These are phyloP conservation scores for Sugiyamaella floridensis DNA, from an alignment of 805 yeast species.

Conservation along the genomic window DNA sequence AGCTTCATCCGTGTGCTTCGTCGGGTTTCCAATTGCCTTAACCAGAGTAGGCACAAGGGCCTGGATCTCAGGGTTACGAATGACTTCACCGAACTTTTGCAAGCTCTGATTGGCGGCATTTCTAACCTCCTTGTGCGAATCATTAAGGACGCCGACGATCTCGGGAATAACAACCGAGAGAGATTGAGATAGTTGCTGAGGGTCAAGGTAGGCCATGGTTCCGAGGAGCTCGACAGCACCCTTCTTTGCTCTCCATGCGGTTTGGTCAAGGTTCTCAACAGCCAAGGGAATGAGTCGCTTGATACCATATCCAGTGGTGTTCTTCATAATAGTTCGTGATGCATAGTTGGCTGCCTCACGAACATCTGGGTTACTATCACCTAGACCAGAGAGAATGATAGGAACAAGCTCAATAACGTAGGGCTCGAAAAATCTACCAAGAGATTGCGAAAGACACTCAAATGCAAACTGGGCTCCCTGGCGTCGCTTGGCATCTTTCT, in stretches of 20 bases:
- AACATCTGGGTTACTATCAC: slow-evolving; percentile 79
- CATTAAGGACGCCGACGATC: slow-evolving; percentile 89
- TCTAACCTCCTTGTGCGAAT: slow-evolving; percentile 93
- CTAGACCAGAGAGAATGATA: slow-evolving; percentile 67
- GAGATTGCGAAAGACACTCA: slow-evolving; percentile 70
- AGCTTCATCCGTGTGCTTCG: slow-evolving; percentile 81
- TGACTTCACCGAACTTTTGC: slow-evolving; percentile 92
- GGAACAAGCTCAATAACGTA: slow-evolving; percentile 87
- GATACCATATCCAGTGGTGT: slow-evolving; percentile 88
- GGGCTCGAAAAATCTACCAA: slow-evolving; percentile 84
- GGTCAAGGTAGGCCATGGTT: slow-evolving; percentile 96
- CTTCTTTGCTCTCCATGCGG: slow-evolving; percentile 93
- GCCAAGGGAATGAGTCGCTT: slow-evolving; percentile 88
- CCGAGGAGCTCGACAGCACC: slow-evolving; percentile 96
- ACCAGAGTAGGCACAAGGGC: slow-evolving; percentile 78
- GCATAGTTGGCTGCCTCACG: slow-evolving; percentile 85
- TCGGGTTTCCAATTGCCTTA: slow-evolving; percentile 93
- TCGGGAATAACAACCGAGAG: slow-evolving; percentile 90
- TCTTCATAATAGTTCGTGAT: slow-evolving; percentile 79
- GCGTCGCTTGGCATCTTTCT: slow-evolving; percentile 61
- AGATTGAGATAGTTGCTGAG: slow-evolving; percentile 84
- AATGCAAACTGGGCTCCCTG: slow-evolving; percentile 86
- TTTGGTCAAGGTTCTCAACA: slow-evolving; percentile 73
- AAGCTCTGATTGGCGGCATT: slow-evolving; percentile 87
- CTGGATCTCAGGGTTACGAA: slow-evolving; percentile 94